These are phyloP conservation scores for Eimeria praecox DNA, from an alignment of 169 alveolate genomes.

Conservation along the genomic window DNA sequence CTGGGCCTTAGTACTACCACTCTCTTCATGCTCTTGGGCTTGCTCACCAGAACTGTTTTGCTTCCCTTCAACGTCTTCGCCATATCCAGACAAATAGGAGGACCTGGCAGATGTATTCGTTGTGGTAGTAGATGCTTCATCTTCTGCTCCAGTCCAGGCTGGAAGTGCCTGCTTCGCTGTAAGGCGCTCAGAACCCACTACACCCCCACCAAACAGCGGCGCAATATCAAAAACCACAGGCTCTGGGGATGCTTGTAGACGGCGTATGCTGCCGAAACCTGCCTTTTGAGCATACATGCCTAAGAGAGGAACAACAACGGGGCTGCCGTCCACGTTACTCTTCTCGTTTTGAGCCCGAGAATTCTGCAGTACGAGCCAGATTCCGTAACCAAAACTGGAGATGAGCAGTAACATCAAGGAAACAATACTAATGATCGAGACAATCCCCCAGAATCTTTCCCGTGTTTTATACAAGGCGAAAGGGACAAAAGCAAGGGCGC, in stretches of 20 bases:
- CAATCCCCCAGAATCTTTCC: constrained; percentile 6
- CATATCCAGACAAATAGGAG: not conserved
- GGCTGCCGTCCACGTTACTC: not conserved
- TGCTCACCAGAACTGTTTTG: not conserved
- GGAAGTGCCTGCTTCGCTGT: not conserved
- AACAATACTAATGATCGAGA: constrained; percentile 1
- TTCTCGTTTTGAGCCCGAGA: not conserved
- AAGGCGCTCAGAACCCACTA: not conserved
- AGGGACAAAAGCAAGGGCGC: constrained; percentile 42
- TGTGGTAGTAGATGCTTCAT: not conserved
- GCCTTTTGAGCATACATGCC: constrained; percentile 30
- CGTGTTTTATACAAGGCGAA: not conserved
- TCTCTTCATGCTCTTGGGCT: not conserved
- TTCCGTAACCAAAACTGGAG: not conserved
- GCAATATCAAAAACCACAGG: not conserved
- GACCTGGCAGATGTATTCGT: not conserved
- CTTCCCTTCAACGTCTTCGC: not conserved
- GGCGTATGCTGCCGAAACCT: not conserved
- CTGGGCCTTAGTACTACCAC: not conserved
- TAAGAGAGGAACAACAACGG: not conserved
- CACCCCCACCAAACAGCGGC: not conserved
- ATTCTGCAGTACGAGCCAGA: constrained; percentile 12
- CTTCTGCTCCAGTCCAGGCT: not conserved
- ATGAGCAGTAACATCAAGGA: not conserved
- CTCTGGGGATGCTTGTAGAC: not conserved